phyloP scores from a whole-genome alignment of 176 grass and related monocot genomes.

The Musa schizocarpa region DNA sequence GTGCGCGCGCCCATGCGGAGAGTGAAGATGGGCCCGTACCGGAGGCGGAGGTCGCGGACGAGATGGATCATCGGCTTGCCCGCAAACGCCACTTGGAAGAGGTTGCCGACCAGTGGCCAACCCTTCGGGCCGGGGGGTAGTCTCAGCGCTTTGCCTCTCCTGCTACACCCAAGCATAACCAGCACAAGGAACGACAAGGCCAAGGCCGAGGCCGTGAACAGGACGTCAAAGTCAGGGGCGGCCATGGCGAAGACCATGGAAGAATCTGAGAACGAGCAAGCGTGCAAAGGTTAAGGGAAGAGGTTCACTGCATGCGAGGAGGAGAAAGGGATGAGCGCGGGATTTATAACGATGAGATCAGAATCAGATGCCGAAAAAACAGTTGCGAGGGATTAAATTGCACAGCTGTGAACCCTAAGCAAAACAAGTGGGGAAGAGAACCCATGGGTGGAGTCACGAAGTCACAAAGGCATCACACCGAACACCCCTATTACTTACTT shows the following conservation, averaged over 20 bases:
- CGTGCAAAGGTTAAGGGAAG: too few species aligned
- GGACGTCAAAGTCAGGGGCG: not conserved
- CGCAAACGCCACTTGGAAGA: constrained; percentile 73
- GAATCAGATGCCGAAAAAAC: not conserved
- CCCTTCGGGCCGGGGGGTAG: constrained; percentile 58
- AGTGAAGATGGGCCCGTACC: constrained; percentile 70
- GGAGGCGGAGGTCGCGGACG: constrained; percentile 39
- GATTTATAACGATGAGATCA: not conserved
- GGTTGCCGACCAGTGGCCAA: constrained; percentile 74
- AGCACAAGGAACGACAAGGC: not conserved
- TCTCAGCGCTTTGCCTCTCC: constrained; percentile 30
- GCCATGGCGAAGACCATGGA: not conserved
- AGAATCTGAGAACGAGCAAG: too few species aligned
- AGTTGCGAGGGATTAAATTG: not conserved
- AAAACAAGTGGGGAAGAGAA: not conserved
- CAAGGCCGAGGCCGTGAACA: not conserved
- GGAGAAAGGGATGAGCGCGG: not conserved
- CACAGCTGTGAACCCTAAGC: not conserved
- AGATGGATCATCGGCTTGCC: constrained; percentile 82
- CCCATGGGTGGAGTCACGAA: not conserved
- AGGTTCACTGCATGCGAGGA: not conserved
- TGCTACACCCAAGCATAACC: constrained; percentile 7
- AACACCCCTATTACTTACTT: too few species aligned
- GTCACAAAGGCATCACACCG: too few species aligned
- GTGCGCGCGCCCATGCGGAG: constrained; percentile 88